Base-by-base conservation (phyloP, 139 green algal species). In the Prasinococcaceae sp. region DNA sequence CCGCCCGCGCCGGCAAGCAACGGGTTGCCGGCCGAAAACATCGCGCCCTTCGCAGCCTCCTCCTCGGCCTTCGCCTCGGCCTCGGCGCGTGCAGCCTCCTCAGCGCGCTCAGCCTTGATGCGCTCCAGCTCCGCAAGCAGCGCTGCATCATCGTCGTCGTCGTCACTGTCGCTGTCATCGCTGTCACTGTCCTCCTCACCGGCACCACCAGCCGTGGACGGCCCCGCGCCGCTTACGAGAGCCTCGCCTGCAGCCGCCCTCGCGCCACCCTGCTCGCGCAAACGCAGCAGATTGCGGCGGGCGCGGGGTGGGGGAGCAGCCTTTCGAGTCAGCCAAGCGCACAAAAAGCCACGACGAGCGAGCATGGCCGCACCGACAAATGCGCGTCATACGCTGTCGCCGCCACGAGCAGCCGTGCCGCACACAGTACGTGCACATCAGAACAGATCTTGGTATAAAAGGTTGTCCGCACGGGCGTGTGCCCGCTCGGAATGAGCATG, bases 101-200 rank as follows among this genome's bases (percentile, higher is more conserved):
- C 72, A 3, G 72, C 82, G 9, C 82, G 61, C 62, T 98, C 90
- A 30, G 70, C 74, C 49, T 94, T 93, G 49, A 98, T 98, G 19
- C 84, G 64, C 33, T 86, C 84, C 47, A 98, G 78, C 78, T 97
- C 89, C 29, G 75, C 78, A 41, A 95, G 46, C 53, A 98, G 63
- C 71, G 86, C 85, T 1, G 80, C 85, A 68, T 94, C 86, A 30
- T 72, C 61, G 49, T 74, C 66, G 40, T 71, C 60, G 26, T 76
- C 68, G 25, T 65, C 56, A 32, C 70, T 56, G 17, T 44, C 50
- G 30, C 60, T 52, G 36, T 51, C 35, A 32, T 73, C 64, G 53
- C 52, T 70, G 14, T 47, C 50, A 24, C 42, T 37, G 17, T 17
- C n/a, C 36, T 53, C 53, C 32, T 64, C 52, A 66, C 55, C 58